Evolutionary conservation across 2,329 filamentous ascomycete genomes (phyloP), one percentile per base, ranked within the genome.

Genomic region (Microsporum ferrugineum): DNA sequence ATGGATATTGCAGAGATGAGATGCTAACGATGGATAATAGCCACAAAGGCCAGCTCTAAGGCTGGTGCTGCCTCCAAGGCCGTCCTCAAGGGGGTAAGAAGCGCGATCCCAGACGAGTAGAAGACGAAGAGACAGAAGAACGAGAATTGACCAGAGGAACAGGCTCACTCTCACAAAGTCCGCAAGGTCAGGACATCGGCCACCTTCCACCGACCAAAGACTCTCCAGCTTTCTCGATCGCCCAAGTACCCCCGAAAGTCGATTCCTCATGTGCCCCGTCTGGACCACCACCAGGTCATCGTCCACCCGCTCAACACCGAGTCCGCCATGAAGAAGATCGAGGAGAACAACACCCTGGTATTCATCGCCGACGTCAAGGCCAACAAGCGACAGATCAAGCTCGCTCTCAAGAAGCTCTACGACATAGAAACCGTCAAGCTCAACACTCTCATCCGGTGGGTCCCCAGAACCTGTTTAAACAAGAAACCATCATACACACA

Each of bases 311-410:
- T 99, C 76, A 99, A 99, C 88, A 99, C 94, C 65, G 94, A 99
- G 88, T 94, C 88, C 75, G 94, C 95, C 75, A 97, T 99, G 92
- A 99, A 99, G 90, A 96, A 96, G 88, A 96, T 99, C 72, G 94
- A 99, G 85, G 94, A 99, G 88, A 91, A 99, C 87, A 99, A 99
- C 86, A 99, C 94, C 70, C 86, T 99, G 59, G 90, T 95, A 76
- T 96, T 96, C 85, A 95, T 96, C 71, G 90, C 95, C 75, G 88
- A 96, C 71, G 82, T 92, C 79, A 95, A 95, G 88, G 87, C 92
- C 79, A 99, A 99, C 87, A 99, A 99, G 89, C 87, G 91, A 77
- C 94, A 99, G 84, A 99, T 99, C 83, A 96, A 96, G 86, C 83
- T 86, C 73, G 89, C 92, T 66, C 83, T 99, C 70, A 99, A 97